Percentiles rank a stretch among this genome's conserved stretches.
These are phyloP conservation scores for Bondarzewia mesenterica DNA, from an alignment of 1,284 basidiomycete genomes.

Conservation along the genomic window DNA sequence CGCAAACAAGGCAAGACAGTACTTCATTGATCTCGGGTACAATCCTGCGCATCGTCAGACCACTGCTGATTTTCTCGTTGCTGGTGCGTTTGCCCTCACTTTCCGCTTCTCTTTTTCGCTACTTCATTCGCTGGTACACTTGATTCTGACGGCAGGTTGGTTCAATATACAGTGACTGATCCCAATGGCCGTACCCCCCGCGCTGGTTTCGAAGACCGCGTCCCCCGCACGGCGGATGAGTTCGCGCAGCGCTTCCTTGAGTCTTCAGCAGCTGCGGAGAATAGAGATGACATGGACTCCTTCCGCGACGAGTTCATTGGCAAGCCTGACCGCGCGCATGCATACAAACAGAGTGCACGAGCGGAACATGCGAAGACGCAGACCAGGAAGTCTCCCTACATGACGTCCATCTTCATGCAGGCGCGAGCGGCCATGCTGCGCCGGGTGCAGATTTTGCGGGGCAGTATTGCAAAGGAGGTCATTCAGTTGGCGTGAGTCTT, in stretches of 20 bases:
- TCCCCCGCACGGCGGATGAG: conserved; percentile 42
- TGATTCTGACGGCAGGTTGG: neutral
- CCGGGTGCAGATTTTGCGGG: conserved; percentile 60
- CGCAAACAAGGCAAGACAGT: conserved; percentile 41
- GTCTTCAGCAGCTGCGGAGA: conserved; percentile 29
- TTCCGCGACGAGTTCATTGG: conserved; percentile 32
- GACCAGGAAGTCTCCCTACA: conserved; percentile 22
- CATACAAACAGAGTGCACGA: conserved; percentile 41
- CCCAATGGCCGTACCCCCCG: conserved; percentile 1
- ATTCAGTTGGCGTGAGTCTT: neutral
- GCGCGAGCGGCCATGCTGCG: conserved; percentile 57
- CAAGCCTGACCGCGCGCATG: conserved; percentile 17
- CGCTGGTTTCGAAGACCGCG: conserved; percentile 22
- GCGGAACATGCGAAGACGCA: conserved; percentile 39
- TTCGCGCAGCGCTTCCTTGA: conserved; percentile 39
- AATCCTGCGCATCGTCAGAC: conserved; percentile 46
- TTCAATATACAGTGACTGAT: conserved; percentile 32
- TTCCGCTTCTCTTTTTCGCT: neutral
- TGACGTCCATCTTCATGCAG: conserved; percentile 39
- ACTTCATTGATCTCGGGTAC: conserved; percentile 60
- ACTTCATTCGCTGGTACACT: neutral
- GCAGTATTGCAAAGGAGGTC: conserved; percentile 35
- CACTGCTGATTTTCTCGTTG: conserved; percentile 52
- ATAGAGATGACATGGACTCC: conserved; percentile 35
- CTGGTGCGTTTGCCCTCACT: conserved; percentile 17